These are phyloP conservation scores for Colletotrichum orbiculare DNA, from an alignment of 2,329 filamentous ascomycete genomes.

Conservation along the genomic window DNA sequence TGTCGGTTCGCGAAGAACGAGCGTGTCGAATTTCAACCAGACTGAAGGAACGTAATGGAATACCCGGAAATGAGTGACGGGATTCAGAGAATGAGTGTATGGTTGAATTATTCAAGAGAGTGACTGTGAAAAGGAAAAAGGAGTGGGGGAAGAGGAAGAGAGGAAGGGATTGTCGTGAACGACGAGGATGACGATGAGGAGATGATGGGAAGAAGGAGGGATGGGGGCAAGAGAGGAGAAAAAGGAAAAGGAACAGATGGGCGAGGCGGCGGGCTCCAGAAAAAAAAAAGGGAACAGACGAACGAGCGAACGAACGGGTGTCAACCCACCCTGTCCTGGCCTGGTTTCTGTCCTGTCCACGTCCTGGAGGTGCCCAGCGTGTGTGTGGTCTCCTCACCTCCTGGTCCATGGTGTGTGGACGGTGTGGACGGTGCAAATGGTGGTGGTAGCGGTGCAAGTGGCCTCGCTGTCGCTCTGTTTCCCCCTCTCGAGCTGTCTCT, in stretches of 20 bases:
- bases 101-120: conserved; percentile 59
- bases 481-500: too few relatives aligned
- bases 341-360: background rate
- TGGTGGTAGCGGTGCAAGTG: too few relatives aligned
- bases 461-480: too few relatives aligned
- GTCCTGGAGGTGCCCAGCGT: background rate
- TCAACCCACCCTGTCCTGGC: conserved; percentile 26
- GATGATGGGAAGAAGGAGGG: conserved; percentile 50
- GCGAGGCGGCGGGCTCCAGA: conserved; percentile 31
- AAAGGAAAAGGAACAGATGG: conserved; percentile 43
- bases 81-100: conserved; percentile 48
- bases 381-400: background rate
- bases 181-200: conserved; percentile 49
- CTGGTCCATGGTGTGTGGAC: too few relatives aligned
- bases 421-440: too few relatives aligned
- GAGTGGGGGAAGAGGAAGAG: conserved; percentile 49
- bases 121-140: conserved; percentile 58
- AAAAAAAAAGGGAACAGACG: conserved; percentile 32
- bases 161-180: conserved; percentile 49
- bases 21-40: conserved; percentile 41
- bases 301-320: conserved; percentile 33
- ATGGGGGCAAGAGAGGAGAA: conserved; percentile 41
- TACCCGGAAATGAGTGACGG: conserved; percentile 64
- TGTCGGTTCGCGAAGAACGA: conserved; percentile 37
- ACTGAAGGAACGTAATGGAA: conserved; percentile 55